Base-by-base conservation (phyloP, 352 stramenopile genomes). In the Globisporangium recalcitrans region DNA sequence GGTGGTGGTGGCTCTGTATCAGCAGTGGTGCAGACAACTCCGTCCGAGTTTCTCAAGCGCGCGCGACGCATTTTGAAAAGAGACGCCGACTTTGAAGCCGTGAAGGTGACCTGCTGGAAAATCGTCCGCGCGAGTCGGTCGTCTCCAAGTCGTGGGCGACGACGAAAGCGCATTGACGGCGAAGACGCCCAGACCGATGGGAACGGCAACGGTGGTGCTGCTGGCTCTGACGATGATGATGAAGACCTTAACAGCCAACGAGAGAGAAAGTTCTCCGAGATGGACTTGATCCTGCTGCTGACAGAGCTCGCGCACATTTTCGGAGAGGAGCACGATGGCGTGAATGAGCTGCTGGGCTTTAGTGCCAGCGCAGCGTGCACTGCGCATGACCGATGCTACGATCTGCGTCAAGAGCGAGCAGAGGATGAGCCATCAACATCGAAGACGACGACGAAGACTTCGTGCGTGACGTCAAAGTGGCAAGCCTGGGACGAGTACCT, bases 271-370 rank as follows among this genome's bases (percentile, higher is more conserved):
- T 51, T 75, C 7, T 64, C 60, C 14, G 52, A 51, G 19, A 47
- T 40, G 13, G 67, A 75, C 26, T 47, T 70, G 4, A 56, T 71
- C 21, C 27, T 68, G 40, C 48, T 80, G 7, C 59, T 75, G 14
- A 58, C 59, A 1, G 63, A 73, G 13, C 53, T 80, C 10, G 24
- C 56, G 0, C 63, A 68, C 26, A 54, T 74, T 5, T 72, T 80
- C 49, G 72, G 68, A 9, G 70, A 77, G 31, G 64, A 73, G 4
- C 67, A 75, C 31, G 34, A 46, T 14, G 56, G 62, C 11, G 42
- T 80, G n/a, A 68, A 59, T 19, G 54, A 64, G 22, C 36, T 80
- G 10, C 63, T 80, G 0, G 63, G 57, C 16, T 63, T 67, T 14
- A 47, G 31, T 7, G 5, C n/a, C 5, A 40, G 7, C 22, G 21